Evolutionary conservation across 2,329 filamentous ascomycete genomes (phyloP).

Genomic region (Colletotrichum sp.): DNA sequence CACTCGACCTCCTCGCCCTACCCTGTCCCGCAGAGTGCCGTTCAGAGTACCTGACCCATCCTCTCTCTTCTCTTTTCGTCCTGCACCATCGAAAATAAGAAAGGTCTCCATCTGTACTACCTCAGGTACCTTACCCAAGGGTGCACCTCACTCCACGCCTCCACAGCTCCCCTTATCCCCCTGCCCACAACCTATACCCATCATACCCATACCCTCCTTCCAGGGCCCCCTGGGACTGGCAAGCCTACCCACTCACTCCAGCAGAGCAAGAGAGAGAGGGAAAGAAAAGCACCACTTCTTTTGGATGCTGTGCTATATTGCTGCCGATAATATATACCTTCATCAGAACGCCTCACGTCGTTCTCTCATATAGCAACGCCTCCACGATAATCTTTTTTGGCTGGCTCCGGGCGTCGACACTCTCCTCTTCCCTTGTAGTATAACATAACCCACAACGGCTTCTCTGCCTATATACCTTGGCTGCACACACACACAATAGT

Average conservation of each 20-base stretch:
- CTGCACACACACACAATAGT: not conserved
- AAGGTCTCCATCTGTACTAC: conserved; percentile 19
- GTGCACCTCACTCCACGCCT: conserved; percentile 22
- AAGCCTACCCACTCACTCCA: not conserved
- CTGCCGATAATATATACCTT: conserved; percentile 27
- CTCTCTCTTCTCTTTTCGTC: conserved; percentile 22
- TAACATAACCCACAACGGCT: conserved; percentile 13
- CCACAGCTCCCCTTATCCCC: conserved; percentile 22
- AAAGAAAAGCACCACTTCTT: conserved; percentile 20
- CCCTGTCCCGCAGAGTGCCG: not conserved
- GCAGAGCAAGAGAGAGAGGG: not conserved
- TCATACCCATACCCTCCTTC: conserved; percentile 13
- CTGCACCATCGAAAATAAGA: conserved; percentile 20
- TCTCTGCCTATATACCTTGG: not conserved
- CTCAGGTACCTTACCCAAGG: conserved; percentile 19
- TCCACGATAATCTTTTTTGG: conserved; percentile 20
- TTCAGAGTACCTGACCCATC: conserved; percentile 20
- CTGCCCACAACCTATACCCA: conserved; percentile 22
- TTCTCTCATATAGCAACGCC: conserved; percentile 17
- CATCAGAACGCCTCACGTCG: conserved; percentile 23
- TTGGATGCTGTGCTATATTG: conserved; percentile 25
- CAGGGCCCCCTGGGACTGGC: conserved; percentile 5
- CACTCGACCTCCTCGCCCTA: conserved; percentile 9
- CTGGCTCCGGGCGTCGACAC: conserved; percentile 7
- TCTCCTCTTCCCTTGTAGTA: conserved; percentile 9